Base-by-base conservation (phyloP, 2,329 filamentous ascomycete genomes). In the Sporothrix brunneoviolacea region DNA sequence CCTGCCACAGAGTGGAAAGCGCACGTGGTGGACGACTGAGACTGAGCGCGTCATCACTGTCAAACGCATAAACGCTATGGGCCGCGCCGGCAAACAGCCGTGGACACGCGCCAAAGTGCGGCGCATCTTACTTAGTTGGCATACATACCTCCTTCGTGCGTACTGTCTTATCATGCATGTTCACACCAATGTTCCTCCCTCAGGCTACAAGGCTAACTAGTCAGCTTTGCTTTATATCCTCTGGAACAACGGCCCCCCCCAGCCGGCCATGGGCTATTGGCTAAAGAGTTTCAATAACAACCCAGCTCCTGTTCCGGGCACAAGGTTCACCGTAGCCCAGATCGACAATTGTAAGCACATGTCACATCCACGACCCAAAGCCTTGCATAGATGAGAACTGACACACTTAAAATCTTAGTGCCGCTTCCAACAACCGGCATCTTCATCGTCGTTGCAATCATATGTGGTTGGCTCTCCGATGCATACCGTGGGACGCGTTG, bases 241-340 rank as follows among this genome's bases (percentile, higher is more conserved):
- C 12, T 69, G 66, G 67, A 69, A 69, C 43, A 69, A 69, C 30
- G 66, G 62, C 16, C 24, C 19, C 3, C 47, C 57, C 1, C 66
- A 69, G 46, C 18, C 54, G 0, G 67, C 61, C 6, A 70, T 70
- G 65, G 67, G 67, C 1, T 69, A 68, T 53, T 70, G 67, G 66
- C 56, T 70, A 30, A 70, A 70, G 51, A 67, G 64, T 48, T 70
- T 69, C 54, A 64, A 68, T 28, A 8, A 19, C 19, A 53, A 57
- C 2, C 62, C 64, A 6, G 33, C 61, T 35, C 66, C 68, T 5
- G 59, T 69, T 1, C 66, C 66, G 0, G 67, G 67, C 2, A 59
- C 43, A 2, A 41, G 51, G 3, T 69, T 61, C 46, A 58, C 63
- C 0, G 57, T 68, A 2, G 33, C 61, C 1, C 54, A 68, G 22